Evolutionary conservation across 192 early-diverging fungal species (phyloP).

Genomic region (Podila epigama): DNA sequence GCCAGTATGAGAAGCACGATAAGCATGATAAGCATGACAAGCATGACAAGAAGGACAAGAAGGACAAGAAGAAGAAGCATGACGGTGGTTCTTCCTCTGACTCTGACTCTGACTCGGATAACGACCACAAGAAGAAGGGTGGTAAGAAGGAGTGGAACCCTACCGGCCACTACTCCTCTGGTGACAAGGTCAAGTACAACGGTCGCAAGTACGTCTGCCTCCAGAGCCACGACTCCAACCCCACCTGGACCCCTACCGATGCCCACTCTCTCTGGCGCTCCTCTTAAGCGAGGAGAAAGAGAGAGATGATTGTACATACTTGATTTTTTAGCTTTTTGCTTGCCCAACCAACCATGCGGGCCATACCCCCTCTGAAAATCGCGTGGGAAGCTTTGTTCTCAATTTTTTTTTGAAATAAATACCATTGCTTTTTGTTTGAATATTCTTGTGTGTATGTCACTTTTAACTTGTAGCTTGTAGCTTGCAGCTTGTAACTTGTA

Average conservation of each 20-base stretch:
- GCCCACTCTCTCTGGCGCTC: conserved; percentile 51
- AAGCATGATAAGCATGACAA: conserved; percentile 9
- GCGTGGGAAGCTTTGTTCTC: too few species aligned
- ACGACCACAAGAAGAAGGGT: conserved; percentile 4
- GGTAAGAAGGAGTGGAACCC: conserved; percentile 49
- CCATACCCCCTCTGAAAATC: too few species aligned
- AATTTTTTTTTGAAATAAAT: too few species aligned
- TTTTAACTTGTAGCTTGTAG: too few species aligned
- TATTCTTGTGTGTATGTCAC: too few species aligned
- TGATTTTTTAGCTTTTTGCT: too few species aligned
- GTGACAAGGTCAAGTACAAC: conserved; percentile 55
- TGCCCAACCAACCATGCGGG: too few species aligned
- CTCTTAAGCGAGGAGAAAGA: too few species aligned
- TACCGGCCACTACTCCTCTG: conserved; percentile 51
- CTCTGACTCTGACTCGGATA: conserved; percentile 1
- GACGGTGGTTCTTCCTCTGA: conserved; percentile 1
- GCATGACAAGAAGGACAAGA: neutral
- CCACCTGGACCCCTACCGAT: conserved; percentile 46
- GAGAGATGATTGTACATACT: too few species aligned
- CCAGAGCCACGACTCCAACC: conserved; percentile 44
- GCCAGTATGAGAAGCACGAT: neutral
- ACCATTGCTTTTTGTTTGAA: too few species aligned
- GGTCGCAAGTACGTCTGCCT: conserved; percentile 54
- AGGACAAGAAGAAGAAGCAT: neutral
- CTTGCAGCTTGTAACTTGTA: too few species aligned